These are phyloP conservation scores for Yarrowia deformans DNA, from an alignment of 805 yeast species.

Conservation along the genomic window DNA sequence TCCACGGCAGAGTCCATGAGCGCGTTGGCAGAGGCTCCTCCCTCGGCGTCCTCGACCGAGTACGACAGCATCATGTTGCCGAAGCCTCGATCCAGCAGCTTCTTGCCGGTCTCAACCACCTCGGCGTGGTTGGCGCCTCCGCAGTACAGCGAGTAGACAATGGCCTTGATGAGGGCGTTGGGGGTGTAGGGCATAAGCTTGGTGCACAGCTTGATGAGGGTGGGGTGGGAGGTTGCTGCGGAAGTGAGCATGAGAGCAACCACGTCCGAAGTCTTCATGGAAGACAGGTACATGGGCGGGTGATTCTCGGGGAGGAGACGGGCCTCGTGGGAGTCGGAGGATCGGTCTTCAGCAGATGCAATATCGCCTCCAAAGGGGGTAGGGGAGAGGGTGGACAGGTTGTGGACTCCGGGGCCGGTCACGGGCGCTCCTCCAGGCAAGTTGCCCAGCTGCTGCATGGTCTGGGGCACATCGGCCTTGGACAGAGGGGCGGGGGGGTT, in stretches of 20 bases:
- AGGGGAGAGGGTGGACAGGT: constrained; percentile 36
- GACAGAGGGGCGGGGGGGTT: constrained; percentile 25
- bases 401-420: constrained; percentile 31
- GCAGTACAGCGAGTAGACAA: constrained; percentile 84
- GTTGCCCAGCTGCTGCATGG: constrained; percentile 34
- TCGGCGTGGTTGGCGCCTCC: constrained; percentile 84
- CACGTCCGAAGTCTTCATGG: constrained; percentile 37
- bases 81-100: constrained; percentile 74
- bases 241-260: constrained; percentile 46
- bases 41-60: constrained; percentile 92
- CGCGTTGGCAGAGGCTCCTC: constrained; percentile 55
- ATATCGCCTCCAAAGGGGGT: constrained; percentile 22
- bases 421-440: constrained; percentile 34
- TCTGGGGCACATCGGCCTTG: constrained; percentile 26
- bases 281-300: constrained; percentile 35
- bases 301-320: constrained; percentile 28
- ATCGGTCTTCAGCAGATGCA: constrained; percentile 20
- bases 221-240: constrained; percentile 49
- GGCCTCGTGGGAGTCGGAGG: constrained; percentile 20
- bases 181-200: constrained; percentile 58
- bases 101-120: constrained; percentile 72
- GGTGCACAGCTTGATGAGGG: constrained; percentile 48
- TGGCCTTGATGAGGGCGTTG: constrained; percentile 66
- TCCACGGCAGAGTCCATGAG: constrained; percentile 46
- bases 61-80: constrained; percentile 94